Conservation (phyloP, 2,329 filamentous ascomycete genomes). For the Aspergillus sp. region DNA sequence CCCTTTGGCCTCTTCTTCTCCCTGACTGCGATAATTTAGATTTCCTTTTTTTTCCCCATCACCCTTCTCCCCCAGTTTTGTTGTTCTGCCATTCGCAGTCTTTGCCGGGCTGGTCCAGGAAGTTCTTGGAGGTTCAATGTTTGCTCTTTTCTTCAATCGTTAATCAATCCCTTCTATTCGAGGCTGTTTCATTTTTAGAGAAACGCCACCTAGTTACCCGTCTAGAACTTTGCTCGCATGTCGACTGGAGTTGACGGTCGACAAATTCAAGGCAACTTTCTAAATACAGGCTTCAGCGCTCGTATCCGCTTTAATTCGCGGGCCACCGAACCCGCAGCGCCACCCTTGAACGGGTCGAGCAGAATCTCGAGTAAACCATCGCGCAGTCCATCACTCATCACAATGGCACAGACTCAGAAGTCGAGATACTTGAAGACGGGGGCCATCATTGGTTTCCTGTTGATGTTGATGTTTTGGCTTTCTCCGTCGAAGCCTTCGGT, state of each 20-base stretch:
- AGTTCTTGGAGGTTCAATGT: slow-evolving; percentile 24
- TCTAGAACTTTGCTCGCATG: slow-evolving; percentile 41
- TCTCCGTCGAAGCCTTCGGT: slow-evolving; percentile 35
- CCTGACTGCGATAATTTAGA: neutral
- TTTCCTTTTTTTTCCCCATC: neutral
- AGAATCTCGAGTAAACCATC: slow-evolving; percentile 34
- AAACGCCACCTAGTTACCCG: slow-evolving; percentile 14
- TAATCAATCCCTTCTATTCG: slow-evolving; percentile 8
- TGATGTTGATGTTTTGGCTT: slow-evolving; percentile 54
- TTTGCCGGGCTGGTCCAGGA: slow-evolving; percentile 18
- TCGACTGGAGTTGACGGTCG: slow-evolving; percentile 51
- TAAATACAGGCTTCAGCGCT: slow-evolving; percentile 40
- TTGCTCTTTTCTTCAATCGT: slow-evolving; percentile 18
- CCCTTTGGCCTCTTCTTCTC: neutral
- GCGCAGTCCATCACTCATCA: slow-evolving; percentile 34
- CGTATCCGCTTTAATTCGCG: slow-evolving; percentile 53
- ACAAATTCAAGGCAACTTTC: slow-evolving; percentile 47
- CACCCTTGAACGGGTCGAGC: slow-evolving; percentile 45
- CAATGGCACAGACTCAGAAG: slow-evolving; percentile 60
- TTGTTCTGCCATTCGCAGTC: slow-evolving; percentile 1
- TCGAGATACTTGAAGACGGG: slow-evolving; percentile 59
- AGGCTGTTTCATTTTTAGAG: slow-evolving; percentile 10
- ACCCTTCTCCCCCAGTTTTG: neutral
- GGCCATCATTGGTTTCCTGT: slow-evolving; percentile 53
- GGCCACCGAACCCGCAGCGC: slow-evolving; percentile 36